Percentiles rank a stretch among this genome's conserved stretches.
Conservation (phyloP, 1,139 yeast genomes). For the Wickerhamiella infanticola region DNA sequence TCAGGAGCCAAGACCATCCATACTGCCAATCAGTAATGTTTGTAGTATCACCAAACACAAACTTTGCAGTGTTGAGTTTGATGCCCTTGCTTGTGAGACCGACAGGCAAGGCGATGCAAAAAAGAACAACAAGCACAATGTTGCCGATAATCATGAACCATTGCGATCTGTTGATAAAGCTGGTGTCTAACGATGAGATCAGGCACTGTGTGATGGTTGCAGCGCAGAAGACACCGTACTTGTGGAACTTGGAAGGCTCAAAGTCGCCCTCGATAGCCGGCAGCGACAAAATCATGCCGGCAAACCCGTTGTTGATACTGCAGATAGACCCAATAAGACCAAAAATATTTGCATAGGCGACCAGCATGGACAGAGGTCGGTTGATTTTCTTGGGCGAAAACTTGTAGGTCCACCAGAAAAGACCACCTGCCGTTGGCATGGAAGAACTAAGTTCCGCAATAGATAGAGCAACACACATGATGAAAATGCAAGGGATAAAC, state of each 20-base stretch:
- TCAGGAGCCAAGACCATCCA: constrained; percentile 46
- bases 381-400: constrained; percentile 34
- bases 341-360: constrained; percentile 42
- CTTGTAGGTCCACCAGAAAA: constrained; percentile 37
- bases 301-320: constrained; percentile 42
- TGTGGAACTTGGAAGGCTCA: constrained; percentile 30
- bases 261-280: constrained; percentile 34
- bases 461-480: constrained; percentile 33
- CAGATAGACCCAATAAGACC: constrained; percentile 44
- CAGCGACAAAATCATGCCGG: constrained; percentile 37
- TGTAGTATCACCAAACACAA: constrained; percentile 39
- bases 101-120: constrained; percentile 11
- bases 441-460: constrained; percentile 48
- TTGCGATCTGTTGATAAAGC: constrained; percentile 41
- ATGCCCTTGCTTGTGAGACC: constrained; percentile 23
- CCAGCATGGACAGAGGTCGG: constrained; percentile 34
- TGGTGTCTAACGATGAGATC: constrained; percentile 36
- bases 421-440: constrained; percentile 56
- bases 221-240: constrained; percentile 41
- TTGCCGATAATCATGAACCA: constrained; percentile 41
- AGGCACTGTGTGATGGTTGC: constrained; percentile 32
- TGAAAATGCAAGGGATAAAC: constrained; percentile 37
- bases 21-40: constrained; percentile 43
- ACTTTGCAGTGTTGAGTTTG: constrained; percentile 18
- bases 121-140: constrained; percentile 1